phyloP scores from a whole-genome alignment of 306 rosid genomes.

The Pyrus pyrifolia region DNA sequence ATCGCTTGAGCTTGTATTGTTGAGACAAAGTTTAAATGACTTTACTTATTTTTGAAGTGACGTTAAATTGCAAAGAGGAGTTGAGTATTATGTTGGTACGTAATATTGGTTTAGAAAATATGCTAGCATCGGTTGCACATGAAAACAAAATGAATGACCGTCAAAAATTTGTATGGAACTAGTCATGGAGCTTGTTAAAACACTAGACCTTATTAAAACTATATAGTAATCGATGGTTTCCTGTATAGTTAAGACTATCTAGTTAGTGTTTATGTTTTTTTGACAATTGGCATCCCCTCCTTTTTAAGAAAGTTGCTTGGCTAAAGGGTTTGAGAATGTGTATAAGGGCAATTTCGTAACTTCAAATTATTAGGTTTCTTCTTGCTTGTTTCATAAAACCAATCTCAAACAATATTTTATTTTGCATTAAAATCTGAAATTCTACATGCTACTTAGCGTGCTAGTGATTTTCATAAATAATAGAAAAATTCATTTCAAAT shows the following conservation, averaged over 20 bases:
- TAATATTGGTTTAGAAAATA: no score
- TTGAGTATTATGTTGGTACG: neutral
- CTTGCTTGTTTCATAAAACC: neutral
- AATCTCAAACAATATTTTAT: neutral
- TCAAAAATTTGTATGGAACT: neutral
- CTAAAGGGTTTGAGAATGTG: neutral
- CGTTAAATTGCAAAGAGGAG: neutral
- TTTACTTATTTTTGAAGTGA: no score
- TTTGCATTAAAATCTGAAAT: neutral
- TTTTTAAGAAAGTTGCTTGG: neutral
- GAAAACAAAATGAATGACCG: no score
- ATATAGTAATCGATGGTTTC: neutral
- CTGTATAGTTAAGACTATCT: no score
- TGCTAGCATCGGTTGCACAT: neutral
- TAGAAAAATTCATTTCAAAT: neutral
- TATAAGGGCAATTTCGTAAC: neutral
- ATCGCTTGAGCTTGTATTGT: rapidly evolving
- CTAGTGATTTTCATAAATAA: neutral
- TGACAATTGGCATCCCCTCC: neutral
- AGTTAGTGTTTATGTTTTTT: neutral
- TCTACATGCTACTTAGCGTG: no score
- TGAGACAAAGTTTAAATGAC: no score
- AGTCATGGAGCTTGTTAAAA: no score
- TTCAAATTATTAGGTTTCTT: neutral
- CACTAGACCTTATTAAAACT: neutral